These are phyloP conservation scores for Phytophthora kernoviae DNA, from an alignment of 352 stramenopile genomes.

Conservation along the genomic window DNA sequence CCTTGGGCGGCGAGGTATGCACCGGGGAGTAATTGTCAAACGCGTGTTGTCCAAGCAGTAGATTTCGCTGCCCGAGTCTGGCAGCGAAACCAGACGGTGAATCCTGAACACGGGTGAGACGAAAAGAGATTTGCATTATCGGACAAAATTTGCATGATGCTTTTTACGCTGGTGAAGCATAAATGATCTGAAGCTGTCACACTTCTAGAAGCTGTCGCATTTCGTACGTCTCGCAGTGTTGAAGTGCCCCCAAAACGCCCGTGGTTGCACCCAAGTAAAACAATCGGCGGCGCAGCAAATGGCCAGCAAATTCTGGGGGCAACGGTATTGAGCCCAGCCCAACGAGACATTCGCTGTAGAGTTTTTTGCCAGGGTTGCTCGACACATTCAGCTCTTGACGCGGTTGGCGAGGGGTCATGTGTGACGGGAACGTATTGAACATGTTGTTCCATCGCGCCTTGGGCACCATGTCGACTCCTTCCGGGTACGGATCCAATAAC, in stretches of 20 bases:
- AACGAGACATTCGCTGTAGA: constrained; percentile 42
- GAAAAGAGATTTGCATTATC: no score
- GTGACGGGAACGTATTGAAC: constrained; percentile 45
- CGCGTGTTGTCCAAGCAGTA: no score
- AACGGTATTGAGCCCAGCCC: constrained; percentile 37
- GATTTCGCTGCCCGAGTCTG: no score
- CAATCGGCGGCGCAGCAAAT: constrained; percentile 37
- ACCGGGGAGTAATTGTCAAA: no score
- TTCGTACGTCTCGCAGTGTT: constrained; percentile 26
- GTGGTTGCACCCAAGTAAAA: constrained; percentile 35
- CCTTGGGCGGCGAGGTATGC: no score
- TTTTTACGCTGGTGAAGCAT: not conserved
- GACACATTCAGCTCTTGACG: constrained; percentile 20
- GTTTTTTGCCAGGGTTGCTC: constrained; percentile 5
- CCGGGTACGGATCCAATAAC: constrained; percentile 16
- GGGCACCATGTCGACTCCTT: constrained; percentile 32
- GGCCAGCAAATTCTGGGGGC: constrained; percentile 33
- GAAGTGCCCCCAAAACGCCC: constrained; percentile 21
- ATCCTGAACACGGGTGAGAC: no score
- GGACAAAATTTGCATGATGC: not conserved
- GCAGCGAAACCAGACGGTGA: no score
- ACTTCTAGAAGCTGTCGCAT: constrained; percentile 21
- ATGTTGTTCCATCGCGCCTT: constrained; percentile 33
- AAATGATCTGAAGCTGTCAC: not conserved
- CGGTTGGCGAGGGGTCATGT: constrained; percentile 53